Conservation (phyloP, 176 grass and related monocot genomes). For the Ensete ventricosum region DNA sequence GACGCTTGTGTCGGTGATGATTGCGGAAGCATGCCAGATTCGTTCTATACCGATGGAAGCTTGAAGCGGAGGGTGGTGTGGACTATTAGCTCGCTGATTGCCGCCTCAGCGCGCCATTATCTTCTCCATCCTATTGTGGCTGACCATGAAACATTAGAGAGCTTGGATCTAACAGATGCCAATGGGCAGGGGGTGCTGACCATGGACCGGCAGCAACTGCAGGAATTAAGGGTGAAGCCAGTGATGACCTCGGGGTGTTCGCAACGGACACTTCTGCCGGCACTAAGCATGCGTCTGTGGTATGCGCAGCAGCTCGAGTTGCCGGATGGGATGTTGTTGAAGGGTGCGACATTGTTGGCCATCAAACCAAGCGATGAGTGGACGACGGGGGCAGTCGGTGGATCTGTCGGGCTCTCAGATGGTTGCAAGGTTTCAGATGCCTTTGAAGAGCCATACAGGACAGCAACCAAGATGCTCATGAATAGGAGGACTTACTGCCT, state of each 20-base stretch:
- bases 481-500: slow-evolving; percentile 6
- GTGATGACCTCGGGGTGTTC: background rate
- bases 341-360: background rate
- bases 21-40: slow-evolving; percentile 5
- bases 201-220: slow-evolving; percentile 7
- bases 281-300: slow-evolving; percentile 10
- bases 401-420: background rate
- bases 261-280: slow-evolving; percentile 2
- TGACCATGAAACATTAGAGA: background rate
- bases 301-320: slow-evolving; percentile 10
- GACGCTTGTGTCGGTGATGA: slow-evolving; percentile 3
- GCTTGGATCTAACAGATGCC: slow-evolving; percentile 3
- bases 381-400: background rate
- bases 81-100: slow-evolving; percentile 14
- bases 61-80: slow-evolving; percentile 10
- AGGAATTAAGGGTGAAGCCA: background rate
- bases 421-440: background rate
- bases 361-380: slow-evolving; percentile 1
- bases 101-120: slow-evolving; percentile 1
- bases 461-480: slow-evolving; percentile 9
- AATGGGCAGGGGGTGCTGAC: slow-evolving; percentile 7
- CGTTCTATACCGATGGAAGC: slow-evolving; percentile 10
- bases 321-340: background rate
- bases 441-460: slow-evolving; percentile 11
- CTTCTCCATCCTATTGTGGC: slow-evolving; percentile 5